These are phyloP conservation scores for Prunus persica DNA, from an alignment of 306 rosid species.

Conservation along the genomic window Prunus_persica_NCBIv2 NC_034010.1:28285501-28286000, in stretches of 20 bases:
- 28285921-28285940: neutral
- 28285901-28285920: neutral
- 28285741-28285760: neutral
- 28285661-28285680: neutral
- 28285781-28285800: neutral
- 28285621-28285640: constrained; percentile 17
- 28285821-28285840: neutral
- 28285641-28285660: constrained; percentile 1
- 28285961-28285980: neutral
- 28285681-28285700: neutral
- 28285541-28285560: constrained; percentile 79
- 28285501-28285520: constrained; percentile 72
- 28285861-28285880: neutral
- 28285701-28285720: neutral
- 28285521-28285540: constrained; percentile 83
- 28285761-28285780: neutral
- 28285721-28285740: neutral
- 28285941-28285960: neutral
- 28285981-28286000: neutral
- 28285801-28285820: neutral
- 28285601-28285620: constrained; percentile 17
- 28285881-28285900: neutral
- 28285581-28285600: constrained; percentile 94
- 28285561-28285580: constrained; percentile 90
- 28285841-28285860: neutral